Conservation (phyloP, 1,139 yeast species). For the Suhomyces terraborum region DNA sequence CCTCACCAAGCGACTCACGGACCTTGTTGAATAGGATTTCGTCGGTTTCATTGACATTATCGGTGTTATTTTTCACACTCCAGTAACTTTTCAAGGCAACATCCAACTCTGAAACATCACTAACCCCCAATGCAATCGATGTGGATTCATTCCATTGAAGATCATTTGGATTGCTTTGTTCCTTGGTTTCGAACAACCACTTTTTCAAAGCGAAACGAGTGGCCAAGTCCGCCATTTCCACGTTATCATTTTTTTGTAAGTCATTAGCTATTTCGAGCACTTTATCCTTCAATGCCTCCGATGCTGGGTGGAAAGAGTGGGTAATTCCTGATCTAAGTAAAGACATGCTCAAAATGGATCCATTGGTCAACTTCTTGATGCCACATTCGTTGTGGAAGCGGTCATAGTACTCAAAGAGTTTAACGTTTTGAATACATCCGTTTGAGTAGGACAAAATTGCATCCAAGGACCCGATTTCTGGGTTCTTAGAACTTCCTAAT, state of each 20-base stretch:
- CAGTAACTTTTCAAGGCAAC: slow-evolving; percentile 63
- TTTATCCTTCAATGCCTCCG: slow-evolving; percentile 54
- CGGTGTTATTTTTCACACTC: slow-evolving; percentile 41
- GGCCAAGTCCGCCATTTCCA: slow-evolving; percentile 80
- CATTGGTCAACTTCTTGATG: slow-evolving; percentile 64
- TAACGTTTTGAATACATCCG: slow-evolving; percentile 80
- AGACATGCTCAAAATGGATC: slow-evolving; percentile 89
- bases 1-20: slow-evolving; percentile 43
- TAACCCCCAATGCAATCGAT: slow-evolving; percentile 75
- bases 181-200: slow-evolving; percentile 47
- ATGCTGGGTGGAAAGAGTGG: slow-evolving; percentile 80
- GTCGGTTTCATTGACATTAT: slow-evolving; percentile 41
- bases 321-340: slow-evolving; percentile 68
- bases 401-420: slow-evolving; percentile 49
- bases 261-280: slow-evolving; percentile 55
- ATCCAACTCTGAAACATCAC: slow-evolving; percentile 60
- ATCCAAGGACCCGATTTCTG: slow-evolving; percentile 59
- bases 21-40: slow-evolving; percentile 46
- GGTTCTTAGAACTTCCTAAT: slow-evolving; percentile 27
- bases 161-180: slow-evolving; percentile 12
- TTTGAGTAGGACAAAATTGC: slow-evolving; percentile 78
- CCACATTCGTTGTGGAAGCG: slow-evolving; percentile 56
- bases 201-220: slow-evolving; percentile 69
- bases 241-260: slow-evolving; percentile 35
- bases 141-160: slow-evolving; percentile 41